phyloP scores from a whole-genome alignment of 495 filamentous ascomycete species.

The Penicillium crystallinum region DNA sequence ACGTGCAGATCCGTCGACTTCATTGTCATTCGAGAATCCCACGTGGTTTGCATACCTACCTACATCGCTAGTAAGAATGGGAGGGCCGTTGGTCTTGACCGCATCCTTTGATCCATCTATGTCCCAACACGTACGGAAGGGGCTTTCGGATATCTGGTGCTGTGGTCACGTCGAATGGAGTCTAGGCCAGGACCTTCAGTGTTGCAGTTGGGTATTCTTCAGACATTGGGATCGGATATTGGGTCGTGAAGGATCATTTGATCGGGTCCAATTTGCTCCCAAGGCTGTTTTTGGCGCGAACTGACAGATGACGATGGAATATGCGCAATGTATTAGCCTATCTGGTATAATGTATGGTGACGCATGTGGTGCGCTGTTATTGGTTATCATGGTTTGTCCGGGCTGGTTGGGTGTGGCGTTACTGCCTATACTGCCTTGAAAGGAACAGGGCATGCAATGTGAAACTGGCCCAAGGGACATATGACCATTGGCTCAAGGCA shows the following conservation, averaged over 20 bases:
- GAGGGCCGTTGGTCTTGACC: slow-evolving; percentile 6
- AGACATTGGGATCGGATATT: neutral
- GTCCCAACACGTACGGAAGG: slow-evolving; percentile 1
- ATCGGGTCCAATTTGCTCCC: neutral
- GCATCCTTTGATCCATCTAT: slow-evolving; percentile 1
- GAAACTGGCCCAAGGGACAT: neutral
- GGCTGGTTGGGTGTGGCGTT: neutral
- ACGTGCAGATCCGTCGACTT: neutral
- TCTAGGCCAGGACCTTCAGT: neutral
- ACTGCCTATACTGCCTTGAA: neutral
- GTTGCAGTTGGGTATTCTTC: neutral
- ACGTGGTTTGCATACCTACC: slow-evolving; percentile 5
- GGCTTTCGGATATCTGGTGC: neutral
- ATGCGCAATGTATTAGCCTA: neutral
- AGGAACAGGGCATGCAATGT: neutral
- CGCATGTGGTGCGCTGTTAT: neutral
- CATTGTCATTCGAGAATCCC: neutral
- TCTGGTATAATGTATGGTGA: neutral
- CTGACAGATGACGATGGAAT: neutral
- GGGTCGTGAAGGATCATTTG: neutral
- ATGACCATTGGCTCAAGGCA: neutral
- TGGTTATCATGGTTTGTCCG: neutral
- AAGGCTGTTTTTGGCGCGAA: neutral
- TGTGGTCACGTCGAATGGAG: neutral
- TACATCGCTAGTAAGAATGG: neutral